Evolutionary conservation across 1,139 yeast species (phyloP).

Genomic region (Suhomyces terraborum): DNA sequence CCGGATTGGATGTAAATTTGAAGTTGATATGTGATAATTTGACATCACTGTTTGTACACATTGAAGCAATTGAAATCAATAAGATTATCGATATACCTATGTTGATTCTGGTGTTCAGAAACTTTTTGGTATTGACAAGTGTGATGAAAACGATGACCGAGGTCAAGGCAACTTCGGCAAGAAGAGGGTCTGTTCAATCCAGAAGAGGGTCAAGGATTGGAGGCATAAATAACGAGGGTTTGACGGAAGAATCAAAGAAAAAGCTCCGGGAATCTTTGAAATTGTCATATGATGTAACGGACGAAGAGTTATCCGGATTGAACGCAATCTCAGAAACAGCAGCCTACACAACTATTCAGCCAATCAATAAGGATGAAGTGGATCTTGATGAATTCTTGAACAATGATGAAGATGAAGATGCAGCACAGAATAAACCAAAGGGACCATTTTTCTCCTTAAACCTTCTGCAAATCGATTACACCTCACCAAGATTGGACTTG

Average conservation of each 20-base stretch:
- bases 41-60: conserved; percentile 18
- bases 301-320: conserved; percentile 43
- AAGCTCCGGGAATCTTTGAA: conserved; percentile 41
- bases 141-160: conserved; percentile 15
- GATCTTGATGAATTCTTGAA: conserved; percentile 23
- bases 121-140: conserved; percentile 32
- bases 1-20: conserved; percentile 8
- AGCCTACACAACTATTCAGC: conserved; percentile 23
- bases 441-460: conserved; percentile 24
- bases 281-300: conserved; percentile 40
- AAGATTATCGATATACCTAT: conserved; percentile 28
- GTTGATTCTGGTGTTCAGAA: conserved; percentile 35
- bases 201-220: conserved; percentile 15
- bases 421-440: conserved; percentile 9
- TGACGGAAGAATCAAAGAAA: conserved; percentile 27
- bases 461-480: conserved; percentile 30
- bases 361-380: conserved; percentile 19
- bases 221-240: conserved; percentile 11
- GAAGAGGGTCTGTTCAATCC: conserved; percentile 6
- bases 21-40: conserved; percentile 12
- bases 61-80: conserved; percentile 27
- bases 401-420: conserved; percentile 13
- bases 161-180: background rate
- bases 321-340: conserved; percentile 32
- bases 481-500: conserved; percentile 26